phyloP scores from a whole-genome alignment of 371 early-diverging fungal species.

The Rhizoclosmatium hyalinum region DNA sequence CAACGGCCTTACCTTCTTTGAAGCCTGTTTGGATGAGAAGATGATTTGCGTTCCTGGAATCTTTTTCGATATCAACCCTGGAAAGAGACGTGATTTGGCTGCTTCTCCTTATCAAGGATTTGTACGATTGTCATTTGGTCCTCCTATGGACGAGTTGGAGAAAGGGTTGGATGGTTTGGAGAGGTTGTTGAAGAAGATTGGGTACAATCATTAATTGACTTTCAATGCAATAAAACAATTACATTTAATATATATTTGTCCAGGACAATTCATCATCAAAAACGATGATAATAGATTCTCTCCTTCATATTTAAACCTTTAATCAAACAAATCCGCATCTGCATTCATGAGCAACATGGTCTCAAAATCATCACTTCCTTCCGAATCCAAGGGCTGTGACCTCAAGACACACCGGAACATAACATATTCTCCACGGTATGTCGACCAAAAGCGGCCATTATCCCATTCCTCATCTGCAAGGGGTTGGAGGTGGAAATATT shows the following conservation, averaged over 20 bases:
- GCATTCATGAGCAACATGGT: constrained; percentile 11
- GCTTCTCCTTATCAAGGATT: constrained; percentile 59
- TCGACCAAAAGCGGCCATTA: constrained; percentile 23
- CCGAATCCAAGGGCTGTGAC: constrained; percentile 12
- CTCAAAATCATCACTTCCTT: constrained; percentile 32
- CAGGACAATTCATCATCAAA: too few relatives aligned
- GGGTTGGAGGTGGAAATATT: constrained; percentile 20
- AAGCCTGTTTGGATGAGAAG: constrained; percentile 57
- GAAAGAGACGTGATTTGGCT: constrained; percentile 56
- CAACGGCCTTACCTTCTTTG: constrained; percentile 59
- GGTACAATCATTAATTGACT: neutral
- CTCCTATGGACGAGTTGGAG: constrained; percentile 53
- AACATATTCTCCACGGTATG: constrained; percentile 22
- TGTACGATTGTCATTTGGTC: constrained; percentile 59
- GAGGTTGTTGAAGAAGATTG: constrained; percentile 36
- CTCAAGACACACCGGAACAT: constrained; percentile 26
- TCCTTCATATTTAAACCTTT: neutral
- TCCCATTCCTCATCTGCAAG: constrained; percentile 29
- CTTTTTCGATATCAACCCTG: constrained; percentile 63
- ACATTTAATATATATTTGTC: too few relatives aligned
- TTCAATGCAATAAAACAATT: neutral
- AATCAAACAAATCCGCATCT: constrained; percentile 9
- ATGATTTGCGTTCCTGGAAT: constrained; percentile 58
- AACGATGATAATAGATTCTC: too few relatives aligned
- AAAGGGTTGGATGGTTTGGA: constrained; percentile 57